Base-by-base conservation (phyloP, 2,329 filamentous ascomycete genomes). In the Ciborinia camelliae region DNA sequence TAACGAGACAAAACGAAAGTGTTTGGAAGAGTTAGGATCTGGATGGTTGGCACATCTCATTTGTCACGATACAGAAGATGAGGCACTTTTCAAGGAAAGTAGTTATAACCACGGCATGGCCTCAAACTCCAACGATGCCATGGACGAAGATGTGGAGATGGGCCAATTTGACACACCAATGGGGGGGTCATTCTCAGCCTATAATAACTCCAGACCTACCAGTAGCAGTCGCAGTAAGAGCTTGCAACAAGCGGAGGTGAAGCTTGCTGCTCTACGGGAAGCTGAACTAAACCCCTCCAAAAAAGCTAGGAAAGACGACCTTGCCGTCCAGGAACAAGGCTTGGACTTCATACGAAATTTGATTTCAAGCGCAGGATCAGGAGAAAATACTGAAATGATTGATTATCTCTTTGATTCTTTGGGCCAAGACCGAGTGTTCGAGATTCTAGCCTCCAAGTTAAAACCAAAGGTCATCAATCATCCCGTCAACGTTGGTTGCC, bases 331-430 rank as follows among this genome's bases (percentile, higher is more conserved):
- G 77, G 92, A 97, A 74, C 93, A 98, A 77, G 91, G 89, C 0
- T 84, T 98, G 23, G 90, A 96, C 71, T 89, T 98, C 71, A 86
- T 99, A 68, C 86, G 94, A 63, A 99, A 99, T 76, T 81, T 98
- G 39, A 90, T 97, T 69, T 90, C 89, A 65, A 70, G 85, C 76
- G 70, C 82, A 78, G 62, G 62, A 23, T 32, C 55, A 15, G 70
- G 81, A 60, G 83, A 84, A 65, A 84, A 83, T 35, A 81, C 83
- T 3, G 84, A 87, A 63, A 94, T 97, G 86, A 92, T 97, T 67
- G 92, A 97, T 73, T 88, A 90, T 72, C 78, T 98, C 28, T 89
- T 98, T 73, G 84, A 81, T 65, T 84, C 88, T 64, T 82, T 97
- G 54, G 91, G 91, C 1, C 85, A 91, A 73, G 86, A 91, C 65